Evolutionary conservation across 108 stramenopile genomes (phyloP), one percentile per base, ranked within the genome.

Genomic region (Hondaea fermentalgiana): DNA sequence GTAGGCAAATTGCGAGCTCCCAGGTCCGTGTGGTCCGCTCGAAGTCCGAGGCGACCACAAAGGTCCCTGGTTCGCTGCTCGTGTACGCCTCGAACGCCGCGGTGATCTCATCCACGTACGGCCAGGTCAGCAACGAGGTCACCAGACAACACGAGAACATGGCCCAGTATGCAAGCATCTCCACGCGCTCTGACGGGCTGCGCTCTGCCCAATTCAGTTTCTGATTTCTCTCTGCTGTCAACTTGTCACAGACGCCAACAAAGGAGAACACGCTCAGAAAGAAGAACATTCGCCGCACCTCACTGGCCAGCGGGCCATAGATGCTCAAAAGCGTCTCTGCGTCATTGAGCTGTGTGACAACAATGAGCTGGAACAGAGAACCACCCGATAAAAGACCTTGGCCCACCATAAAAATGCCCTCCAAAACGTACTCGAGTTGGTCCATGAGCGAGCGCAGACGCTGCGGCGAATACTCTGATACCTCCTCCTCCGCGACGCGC

Each of bases 261-360:
- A 83, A 83, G 17, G 76, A 83, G 51, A 83, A 53, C 16, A 83
- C 51, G 8, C 23, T 25, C 49, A 83, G 51, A 83, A 83, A 83
- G 51, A 83, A 83, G 76, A 83, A 83, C 76, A 83, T 83, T 6
- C 76, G 76, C 23, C 76, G 76, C 49, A 83, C 76, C 51, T 83
- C 76, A 8, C 49, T 23, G 10, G 49, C 45, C 76, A 83, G 51
- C 28, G 76, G 76, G 3, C 76, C 76, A 35, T 83, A 83, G 17
- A 83, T 35, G n/a, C 51, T 53, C 23, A 83, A 45, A 12, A 83
- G 76, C 19, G 51, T 53, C 45, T 53, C 49, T 12, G 76, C 25
- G 10, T 83, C 76, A 23, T 45, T 3, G 10, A 83, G n/a, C 76
- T 83, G 76, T 23, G 28, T 12, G 6, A 83, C 51, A 53, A 83